Evolutionary conservation across 441 rosid genomes (phyloP), one percentile per base, ranked within the genome.

Genomic region (Erysimum cheiri): DNA sequence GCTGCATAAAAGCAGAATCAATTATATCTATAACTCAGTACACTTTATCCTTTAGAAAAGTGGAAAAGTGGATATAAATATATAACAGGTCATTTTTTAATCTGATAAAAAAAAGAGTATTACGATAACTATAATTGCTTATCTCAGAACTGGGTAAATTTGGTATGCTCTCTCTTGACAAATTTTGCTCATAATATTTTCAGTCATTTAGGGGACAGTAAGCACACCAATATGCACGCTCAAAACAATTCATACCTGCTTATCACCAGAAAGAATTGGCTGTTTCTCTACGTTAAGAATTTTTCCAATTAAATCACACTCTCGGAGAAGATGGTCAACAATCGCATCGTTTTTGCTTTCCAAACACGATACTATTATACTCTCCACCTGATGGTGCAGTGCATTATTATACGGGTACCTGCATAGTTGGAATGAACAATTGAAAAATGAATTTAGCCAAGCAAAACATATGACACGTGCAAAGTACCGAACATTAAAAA

Each of bases 371-470:
- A 82, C 59, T 73, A 90, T 73, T 64, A 95, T 89, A 71, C 95
- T 92, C 84, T 92, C 98, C 24, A 91, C 96, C 61, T 92, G 98
- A 81, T 92, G 98, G 76, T 95, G 99, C 83, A 95, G 77, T 14
- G 93, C 95, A 80, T 92, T 95, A 69, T 92, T 95, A 81, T 78
- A 95, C 0, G 99, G 98, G 77, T 92, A 92, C 89, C 99, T 95
- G 78, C 78, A 78, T 63, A 47, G 69, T 69, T 64, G 46, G 57
- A 56, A 80, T 68, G 10, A 69, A 62, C 12, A 53, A 60, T 35
- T 57, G 15, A 35, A 69, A 56, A 32, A 40, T 22, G 49, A 28
- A 55, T 70, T 41, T 40, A 78, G 58, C 48, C 64, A 54, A 44
- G 41, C 44, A 4, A 44, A 81, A 32, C 7, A 12, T 40, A 65